Conservation (phyloP, 139 green algal genomes). For the Tetradesmus obliquus region DNA sequence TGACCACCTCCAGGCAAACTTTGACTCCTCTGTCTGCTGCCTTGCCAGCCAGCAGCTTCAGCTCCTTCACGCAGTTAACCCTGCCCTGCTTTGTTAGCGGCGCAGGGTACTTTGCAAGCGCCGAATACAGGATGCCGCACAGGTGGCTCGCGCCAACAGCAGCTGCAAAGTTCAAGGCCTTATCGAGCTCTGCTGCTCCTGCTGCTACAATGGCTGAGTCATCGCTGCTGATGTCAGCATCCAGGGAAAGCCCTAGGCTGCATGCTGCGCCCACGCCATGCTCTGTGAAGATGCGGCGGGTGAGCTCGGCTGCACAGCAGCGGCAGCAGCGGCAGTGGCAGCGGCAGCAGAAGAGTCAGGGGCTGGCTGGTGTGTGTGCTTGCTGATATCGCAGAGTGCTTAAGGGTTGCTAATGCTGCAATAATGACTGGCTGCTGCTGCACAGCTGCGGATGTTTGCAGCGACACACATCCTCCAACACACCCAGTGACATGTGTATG, state of each 20-base stretch:
- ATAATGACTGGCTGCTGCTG: too few relatives aligned
- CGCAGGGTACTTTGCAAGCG: slow-evolving; percentile 50
- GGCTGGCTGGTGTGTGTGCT: too few relatives aligned
- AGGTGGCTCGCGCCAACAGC: slow-evolving; percentile 45
- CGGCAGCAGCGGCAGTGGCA: neutral
- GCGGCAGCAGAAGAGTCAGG: neutral
- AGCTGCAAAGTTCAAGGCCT: slow-evolving; percentile 29
- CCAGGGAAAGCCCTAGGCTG: slow-evolving; percentile 33
- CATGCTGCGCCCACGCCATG: slow-evolving; percentile 21
- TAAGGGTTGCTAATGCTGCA: too few relatives aligned
- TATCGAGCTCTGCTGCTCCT: slow-evolving; percentile 21
- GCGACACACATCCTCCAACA: too few relatives aligned
- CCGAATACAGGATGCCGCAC: slow-evolving; percentile 53
- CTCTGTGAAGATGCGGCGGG: slow-evolving; percentile 16
- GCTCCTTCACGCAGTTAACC: slow-evolving; percentile 20
- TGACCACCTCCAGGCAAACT: slow-evolving; percentile 54
- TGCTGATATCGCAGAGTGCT: too few relatives aligned
- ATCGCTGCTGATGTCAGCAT: slow-evolving; percentile 45
- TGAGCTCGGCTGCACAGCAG: slow-evolving; percentile 3
- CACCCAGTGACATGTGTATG: too few relatives aligned
- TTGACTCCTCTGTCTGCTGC: slow-evolving; percentile 48
- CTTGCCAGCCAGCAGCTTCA: slow-evolving; percentile 42
- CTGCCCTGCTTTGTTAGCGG: slow-evolving; percentile 27
- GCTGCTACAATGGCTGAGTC: neutral
- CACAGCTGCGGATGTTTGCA: too few relatives aligned